Percentiles rank a stretch among this genome's conserved stretches.
Evolutionary conservation across 495 filamentous ascomycete species (phyloP).

Genomic region (Baudoinia panamericana): DNA sequence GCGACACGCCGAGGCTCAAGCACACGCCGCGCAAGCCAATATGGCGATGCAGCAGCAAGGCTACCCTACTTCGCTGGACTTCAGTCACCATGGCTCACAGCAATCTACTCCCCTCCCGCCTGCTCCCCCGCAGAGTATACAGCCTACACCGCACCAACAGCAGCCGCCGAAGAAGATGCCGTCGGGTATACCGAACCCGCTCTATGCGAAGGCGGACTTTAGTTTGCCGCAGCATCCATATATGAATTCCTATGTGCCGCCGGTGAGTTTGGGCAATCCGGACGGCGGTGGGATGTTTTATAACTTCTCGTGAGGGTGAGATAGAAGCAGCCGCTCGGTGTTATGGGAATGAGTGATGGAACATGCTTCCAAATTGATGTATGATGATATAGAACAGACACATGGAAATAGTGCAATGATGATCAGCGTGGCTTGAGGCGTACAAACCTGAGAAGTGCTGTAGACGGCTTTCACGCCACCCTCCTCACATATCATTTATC

Average conservation of each 20-base stretch:
- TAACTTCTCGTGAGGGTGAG: too few species aligned
- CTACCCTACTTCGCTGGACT: not conserved
- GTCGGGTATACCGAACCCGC: constrained; percentile 47
- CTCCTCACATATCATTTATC: too few species aligned
- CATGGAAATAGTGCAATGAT: too few species aligned
- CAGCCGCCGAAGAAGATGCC: constrained; percentile 24
- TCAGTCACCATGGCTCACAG: constrained; percentile 1
- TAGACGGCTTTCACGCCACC: too few species aligned
- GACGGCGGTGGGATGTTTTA: constrained; percentile 2
- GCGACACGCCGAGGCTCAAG: constrained; percentile 7
- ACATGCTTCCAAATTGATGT: too few species aligned
- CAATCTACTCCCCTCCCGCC: too few species aligned
- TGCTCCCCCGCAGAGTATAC: constrained; percentile 8
- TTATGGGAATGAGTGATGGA: not conserved
- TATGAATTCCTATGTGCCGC: constrained; percentile 40
- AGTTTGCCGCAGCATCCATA: constrained; percentile 63
- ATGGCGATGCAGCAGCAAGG: constrained; percentile 3
- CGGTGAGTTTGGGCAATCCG: constrained; percentile 9
- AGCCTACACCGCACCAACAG: constrained; percentile 5
- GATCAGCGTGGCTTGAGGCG: not conserved
- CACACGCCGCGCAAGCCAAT: not conserved
- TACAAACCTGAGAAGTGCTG: too few species aligned
- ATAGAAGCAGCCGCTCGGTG: too few species aligned
- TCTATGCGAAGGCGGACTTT: constrained; percentile 57
- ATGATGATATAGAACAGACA: too few species aligned